Base-by-base conservation (phyloP, 306 rosid genomes). In the Casuarina equisetifolia region DNA sequence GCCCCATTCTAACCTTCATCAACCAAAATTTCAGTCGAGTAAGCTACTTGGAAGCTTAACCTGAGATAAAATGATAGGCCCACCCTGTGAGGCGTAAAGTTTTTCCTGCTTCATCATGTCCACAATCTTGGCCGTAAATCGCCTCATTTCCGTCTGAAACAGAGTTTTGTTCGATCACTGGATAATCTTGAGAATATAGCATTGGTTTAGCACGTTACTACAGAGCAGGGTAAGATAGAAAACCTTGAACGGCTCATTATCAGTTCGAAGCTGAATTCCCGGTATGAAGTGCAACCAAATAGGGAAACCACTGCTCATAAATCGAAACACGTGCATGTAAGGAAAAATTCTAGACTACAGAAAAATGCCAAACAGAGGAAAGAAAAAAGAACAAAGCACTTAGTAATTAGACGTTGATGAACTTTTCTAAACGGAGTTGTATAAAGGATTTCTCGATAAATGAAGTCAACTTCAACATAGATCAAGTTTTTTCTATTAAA, bases 41-140 rank as follows among this genome's bases (percentile, higher is more conserved):
- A 17, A 55, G 59, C 74, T 12, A 75, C 36, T 38, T 32, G 51
- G 38, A 70, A 35, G 57, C 57, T 45, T 68, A 78, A 91, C 98
- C 98, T 95, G 98, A 78, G 98, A 95, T 86, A 95, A 77, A 80
- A 95, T 95, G 63, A 95, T 83, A 4, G 97, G 98, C 32, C 99
- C 99, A 45, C 99, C 99, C 84, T 92, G 99, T 46, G 97, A 86
- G 0, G 97, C 97, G 82, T 87, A 95, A 78, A 95, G 90, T 4
- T 85, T 91, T 88, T 92, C 97, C 74, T 86, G 74, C 85, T 92
- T 91, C 99, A 95, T 89, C 85, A 90, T 70, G 43, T 90, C 86
- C 78, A 95, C 97, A 78, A 91, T 92, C 82, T 86, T 95, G n/a
- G 89, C 86, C 4, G 96, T 92, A 69, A 95, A 92, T 8, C 89